These are phyloP conservation scores for Iberis amara DNA, from an alignment of 441 rosid genomes.

Conservation along the genomic window DNA sequence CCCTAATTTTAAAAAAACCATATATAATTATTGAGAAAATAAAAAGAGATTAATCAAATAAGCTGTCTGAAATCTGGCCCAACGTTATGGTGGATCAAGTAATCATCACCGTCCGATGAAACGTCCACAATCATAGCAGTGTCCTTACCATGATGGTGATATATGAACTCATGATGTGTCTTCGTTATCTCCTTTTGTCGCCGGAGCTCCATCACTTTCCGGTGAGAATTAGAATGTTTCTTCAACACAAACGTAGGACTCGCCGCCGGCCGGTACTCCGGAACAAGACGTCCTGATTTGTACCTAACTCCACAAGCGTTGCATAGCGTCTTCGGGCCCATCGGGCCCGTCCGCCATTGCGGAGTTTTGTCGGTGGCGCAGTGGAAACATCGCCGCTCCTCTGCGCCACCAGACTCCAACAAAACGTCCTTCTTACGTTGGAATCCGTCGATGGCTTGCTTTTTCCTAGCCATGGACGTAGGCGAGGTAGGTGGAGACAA, in stretches of 20 bases:
- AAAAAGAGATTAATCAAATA: slow-evolving; percentile 38
- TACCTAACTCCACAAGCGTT: slow-evolving; percentile 55
- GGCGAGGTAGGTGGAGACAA: slow-evolving; percentile 20
- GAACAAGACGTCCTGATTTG: slow-evolving; percentile 51
- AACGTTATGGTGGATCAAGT: slow-evolving; percentile 55
- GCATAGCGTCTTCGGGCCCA: slow-evolving; percentile 54
- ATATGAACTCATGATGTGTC: slow-evolving; percentile 47
- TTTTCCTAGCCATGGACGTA: slow-evolving; percentile 22
- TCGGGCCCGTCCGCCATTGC: slow-evolving; percentile 56
- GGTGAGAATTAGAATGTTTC: slow-evolving; percentile 51
- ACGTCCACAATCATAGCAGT: slow-evolving; percentile 49
- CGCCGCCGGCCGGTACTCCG: slow-evolving; percentile 53
- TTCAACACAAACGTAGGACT: slow-evolving; percentile 49
- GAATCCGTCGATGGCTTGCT: slow-evolving; percentile 13
- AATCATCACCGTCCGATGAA: slow-evolving; percentile 59
- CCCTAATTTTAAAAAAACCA: slow-evolving; percentile 22
- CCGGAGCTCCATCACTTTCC: slow-evolving; percentile 54
- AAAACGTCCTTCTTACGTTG: slow-evolving; percentile 23
- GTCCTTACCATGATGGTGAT: slow-evolving; percentile 27
- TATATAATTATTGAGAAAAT: slow-evolving; percentile 10
- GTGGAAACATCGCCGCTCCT: slow-evolving; percentile 63
- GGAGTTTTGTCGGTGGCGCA: slow-evolving; percentile 51
- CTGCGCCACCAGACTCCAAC: slow-evolving; percentile 28
- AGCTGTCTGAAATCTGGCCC: slow-evolving; percentile 56
- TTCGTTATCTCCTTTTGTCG: slow-evolving; percentile 56